Conservation (phyloP, 1,139 yeast species). For the Casaregolazyma lundiana region DNA sequence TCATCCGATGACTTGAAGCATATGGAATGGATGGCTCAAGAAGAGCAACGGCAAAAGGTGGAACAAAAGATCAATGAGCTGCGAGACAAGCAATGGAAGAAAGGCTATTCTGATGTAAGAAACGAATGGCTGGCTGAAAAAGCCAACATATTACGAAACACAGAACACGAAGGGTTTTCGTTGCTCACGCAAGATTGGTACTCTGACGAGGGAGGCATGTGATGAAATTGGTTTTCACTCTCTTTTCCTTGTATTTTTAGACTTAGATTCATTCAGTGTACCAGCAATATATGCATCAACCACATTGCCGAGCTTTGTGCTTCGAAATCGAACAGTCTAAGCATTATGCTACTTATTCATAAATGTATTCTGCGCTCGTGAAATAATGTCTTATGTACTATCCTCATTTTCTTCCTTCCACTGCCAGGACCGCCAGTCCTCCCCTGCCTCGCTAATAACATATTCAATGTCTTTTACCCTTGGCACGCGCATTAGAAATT, state of each 20-base stretch:
- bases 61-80: slow-evolving; percentile 63
- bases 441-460: slow-evolving; percentile 75
- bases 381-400: background rate
- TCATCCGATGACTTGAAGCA: slow-evolving; percentile 81
- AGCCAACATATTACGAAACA: slow-evolving; percentile 62
- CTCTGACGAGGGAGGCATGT: slow-evolving; percentile 12
- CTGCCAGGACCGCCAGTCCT: slow-evolving; percentile 82
- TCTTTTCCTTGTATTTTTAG: slow-evolving; percentile 1
- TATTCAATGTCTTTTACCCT: slow-evolving; percentile 55
- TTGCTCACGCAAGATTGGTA: slow-evolving; percentile 23
- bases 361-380: slow-evolving; percentile 7
- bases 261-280: slow-evolving; percentile 4
- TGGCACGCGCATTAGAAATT: slow-evolving; percentile 58
- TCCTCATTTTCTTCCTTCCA: slow-evolving; percentile 40
- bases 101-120: slow-evolving; percentile 71
- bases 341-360: background rate
- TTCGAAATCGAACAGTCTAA: too few species aligned
- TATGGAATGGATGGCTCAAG: slow-evolving; percentile 96
- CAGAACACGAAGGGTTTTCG: slow-evolving; percentile 44
- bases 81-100: slow-evolving; percentile 69
- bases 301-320: slow-evolving; percentile 1
- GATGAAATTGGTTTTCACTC: background rate
- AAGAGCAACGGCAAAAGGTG: slow-evolving; percentile 68
- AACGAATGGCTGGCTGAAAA: slow-evolving; percentile 66
- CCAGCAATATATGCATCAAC: slow-evolving; percentile 7